phyloP scores from a whole-genome alignment of 352 stramenopile genomes.

The Globisporangium iwayamae region DNA sequence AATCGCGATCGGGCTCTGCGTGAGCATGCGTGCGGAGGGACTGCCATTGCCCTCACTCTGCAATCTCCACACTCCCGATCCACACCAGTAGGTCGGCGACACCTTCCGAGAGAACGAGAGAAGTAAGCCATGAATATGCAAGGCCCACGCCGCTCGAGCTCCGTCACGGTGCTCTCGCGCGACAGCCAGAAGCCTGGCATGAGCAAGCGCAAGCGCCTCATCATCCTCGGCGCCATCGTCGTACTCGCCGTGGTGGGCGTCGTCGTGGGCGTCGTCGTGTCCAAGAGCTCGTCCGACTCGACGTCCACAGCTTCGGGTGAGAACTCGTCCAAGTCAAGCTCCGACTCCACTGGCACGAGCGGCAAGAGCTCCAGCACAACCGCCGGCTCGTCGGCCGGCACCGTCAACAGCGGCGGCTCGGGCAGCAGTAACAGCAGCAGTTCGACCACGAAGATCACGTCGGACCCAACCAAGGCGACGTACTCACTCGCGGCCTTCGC shows the following conservation, averaged over 20 bases:
- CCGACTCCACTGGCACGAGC: background rate
- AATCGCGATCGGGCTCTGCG: background rate
- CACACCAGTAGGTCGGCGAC: background rate
- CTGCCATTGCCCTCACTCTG: background rate
- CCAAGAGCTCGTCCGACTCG: conserved; percentile 27
- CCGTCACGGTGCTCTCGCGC: conserved; percentile 13
- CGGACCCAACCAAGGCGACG: conserved; percentile 18
- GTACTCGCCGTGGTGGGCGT: conserved; percentile 42
- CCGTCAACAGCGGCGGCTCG: background rate
- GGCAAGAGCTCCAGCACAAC: conserved; percentile 4
- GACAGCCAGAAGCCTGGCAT: conserved; percentile 10
- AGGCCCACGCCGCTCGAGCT: conserved; percentile 9
- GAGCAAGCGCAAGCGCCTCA: conserved; percentile 25
- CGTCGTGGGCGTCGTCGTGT: conserved; percentile 41
- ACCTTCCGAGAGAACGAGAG: background rate
- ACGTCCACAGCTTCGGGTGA: conserved; percentile 13
- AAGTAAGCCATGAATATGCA: background rate
- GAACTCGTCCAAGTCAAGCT: conserved; percentile 7
- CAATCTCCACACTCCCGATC: background rate
- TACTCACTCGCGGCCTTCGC: conserved; percentile 56
- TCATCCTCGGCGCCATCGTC: conserved; percentile 33
- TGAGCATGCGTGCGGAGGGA: background rate
- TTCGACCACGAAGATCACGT: conserved; percentile 11
- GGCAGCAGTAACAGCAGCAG: conserved; percentile 1
- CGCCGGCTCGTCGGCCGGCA: background rate